These are phyloP conservation scores for Kwoniella dendrophila DNA, from an alignment of 768 basidiomycete genomes.

Conservation along the genomic window DNA sequence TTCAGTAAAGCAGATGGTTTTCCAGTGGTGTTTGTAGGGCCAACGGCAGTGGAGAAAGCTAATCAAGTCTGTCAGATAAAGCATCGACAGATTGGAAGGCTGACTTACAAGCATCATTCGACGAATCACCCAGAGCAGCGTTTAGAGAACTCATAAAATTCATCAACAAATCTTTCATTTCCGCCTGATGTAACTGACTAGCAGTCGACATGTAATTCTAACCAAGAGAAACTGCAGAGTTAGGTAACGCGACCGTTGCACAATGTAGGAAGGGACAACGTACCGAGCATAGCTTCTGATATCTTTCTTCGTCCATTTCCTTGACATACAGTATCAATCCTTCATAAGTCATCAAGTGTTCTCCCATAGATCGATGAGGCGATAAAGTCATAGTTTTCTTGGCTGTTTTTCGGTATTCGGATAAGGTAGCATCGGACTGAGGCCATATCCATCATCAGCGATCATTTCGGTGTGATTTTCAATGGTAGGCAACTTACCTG, in stretches of 20 bases:
- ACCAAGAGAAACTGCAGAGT: background rate
- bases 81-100: background rate
- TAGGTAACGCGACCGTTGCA: background rate
- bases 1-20: conserved; percentile 65
- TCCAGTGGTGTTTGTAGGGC: conserved; percentile 48
- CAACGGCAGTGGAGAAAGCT: conserved; percentile 48
- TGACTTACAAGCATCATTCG: conserved; percentile 68
- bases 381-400: conserved; percentile 59
- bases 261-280: conserved; percentile 45
- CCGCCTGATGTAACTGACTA: conserved; percentile 76
- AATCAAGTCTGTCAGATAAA: conserved; percentile 11
- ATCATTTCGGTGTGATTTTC: background rate
- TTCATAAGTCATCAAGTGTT: conserved; percentile 81
- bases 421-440: conserved; percentile 55
- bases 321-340: conserved; percentile 89
- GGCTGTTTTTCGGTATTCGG: conserved; percentile 36
- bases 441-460: background rate
- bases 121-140: conserved; percentile 68
- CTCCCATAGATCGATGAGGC: conserved; percentile 72
- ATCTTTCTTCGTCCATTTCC: conserved; percentile 90
- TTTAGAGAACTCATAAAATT: conserved; percentile 66
- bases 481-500: conserved; percentile 62
- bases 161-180: conserved; percentile 74
- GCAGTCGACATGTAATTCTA: conserved; percentile 88
- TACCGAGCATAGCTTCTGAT: conserved; percentile 87